Base-by-base conservation (phyloP, 805 yeast species). In the Yarrowia bubula region DNA sequence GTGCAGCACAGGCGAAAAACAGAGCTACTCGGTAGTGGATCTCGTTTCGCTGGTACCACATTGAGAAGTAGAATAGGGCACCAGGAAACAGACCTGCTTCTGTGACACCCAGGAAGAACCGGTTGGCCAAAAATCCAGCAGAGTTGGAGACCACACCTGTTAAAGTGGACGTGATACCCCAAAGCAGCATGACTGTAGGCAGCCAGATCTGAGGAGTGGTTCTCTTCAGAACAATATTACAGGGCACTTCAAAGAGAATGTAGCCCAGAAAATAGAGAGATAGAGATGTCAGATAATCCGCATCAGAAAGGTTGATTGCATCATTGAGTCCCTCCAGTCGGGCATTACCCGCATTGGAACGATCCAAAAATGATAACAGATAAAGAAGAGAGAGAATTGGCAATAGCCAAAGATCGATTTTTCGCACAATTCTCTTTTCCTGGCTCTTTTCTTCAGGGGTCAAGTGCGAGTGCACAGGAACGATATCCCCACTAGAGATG, bases 261-360 rank as follows among this genome's bases (percentile, higher is more conserved):
- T 74, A 74, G 7, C 70, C 71, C 10, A 73, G 70, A 61, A 73
- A 73, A 47, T 73, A 80, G n/a, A 81, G 76, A 1, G 82, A 75
- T 33, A 81, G 73, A 75, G 80, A 80, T 43, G 77, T 71, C 66
- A 79, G 79, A 78, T 80, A 81, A 48, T 80, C 75, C 18, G 76
- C 74, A 22, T 82, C 81, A 2, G 69, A 67, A 28, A 82, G 74
- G 11, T 74, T 73, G 17, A 82, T 70, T 65, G 79, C 82, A 3
- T 67, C 71, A 39, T 76, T 80, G 62, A 81, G 70, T 8, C 81
- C 82, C 64, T 78, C 79, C 8, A 82, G 77, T 65, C 79, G 77
- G 7, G 84, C 84, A 68, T 81, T 81, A 9, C 81, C 77, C 53
- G 81, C 79, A 67, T 81, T 81, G 17, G 80, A 80, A 64, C 79